A percentile compares a stretch with the other conserved stretches of the same genome.
Conservation (phyloP, 768 basidiomycete genomes). For the Mycena alexandri region DNA sequence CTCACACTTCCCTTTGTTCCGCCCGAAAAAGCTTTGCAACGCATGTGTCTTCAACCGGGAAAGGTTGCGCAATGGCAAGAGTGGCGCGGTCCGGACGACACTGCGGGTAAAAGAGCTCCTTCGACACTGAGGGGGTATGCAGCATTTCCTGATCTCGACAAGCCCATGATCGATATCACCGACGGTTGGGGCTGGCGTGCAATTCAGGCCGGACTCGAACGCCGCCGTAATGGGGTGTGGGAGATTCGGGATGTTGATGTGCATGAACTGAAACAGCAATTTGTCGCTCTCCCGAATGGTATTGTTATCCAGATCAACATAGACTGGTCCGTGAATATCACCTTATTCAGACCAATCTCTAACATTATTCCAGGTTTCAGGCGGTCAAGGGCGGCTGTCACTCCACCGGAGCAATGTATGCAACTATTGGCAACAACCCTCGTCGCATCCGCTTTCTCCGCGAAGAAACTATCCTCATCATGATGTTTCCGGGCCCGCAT, state of each 20-base stretch:
- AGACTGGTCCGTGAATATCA: slow-evolving; percentile 41
- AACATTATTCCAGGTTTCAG: no score
- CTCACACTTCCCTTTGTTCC: no score
- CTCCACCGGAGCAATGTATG: no score
- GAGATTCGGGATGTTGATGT: slow-evolving; percentile 40
- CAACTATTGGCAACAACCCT: no score
- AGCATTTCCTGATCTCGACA: slow-evolving; percentile 24
- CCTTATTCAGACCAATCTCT: no score
- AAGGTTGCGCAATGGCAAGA: slow-evolving; percentile 43
- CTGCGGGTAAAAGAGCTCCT: slow-evolving; percentile 31
- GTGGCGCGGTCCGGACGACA: slow-evolving; percentile 39
- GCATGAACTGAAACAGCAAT: slow-evolving; percentile 34
- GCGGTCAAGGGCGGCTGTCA: no score
- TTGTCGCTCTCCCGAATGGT: slow-evolving; percentile 40
- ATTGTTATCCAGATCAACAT: slow-evolving; percentile 41
- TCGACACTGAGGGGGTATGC: slow-evolving; percentile 13
- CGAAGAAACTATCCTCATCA: no score
- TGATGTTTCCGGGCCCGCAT: no score
- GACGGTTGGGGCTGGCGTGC: slow-evolving; percentile 46
- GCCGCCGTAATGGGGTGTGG: slow-evolving; percentile 31
- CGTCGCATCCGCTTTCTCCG: no score
- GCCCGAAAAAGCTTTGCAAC: no score
- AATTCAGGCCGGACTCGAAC: slow-evolving; percentile 32
- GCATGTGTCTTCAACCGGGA: slow-evolving; percentile 31
- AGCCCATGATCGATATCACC: slow-evolving; percentile 39